Evolutionary conservation across 2,329 filamentous ascomycete species (phyloP).

Genomic region (Aureobasidium sp.): DNA sequence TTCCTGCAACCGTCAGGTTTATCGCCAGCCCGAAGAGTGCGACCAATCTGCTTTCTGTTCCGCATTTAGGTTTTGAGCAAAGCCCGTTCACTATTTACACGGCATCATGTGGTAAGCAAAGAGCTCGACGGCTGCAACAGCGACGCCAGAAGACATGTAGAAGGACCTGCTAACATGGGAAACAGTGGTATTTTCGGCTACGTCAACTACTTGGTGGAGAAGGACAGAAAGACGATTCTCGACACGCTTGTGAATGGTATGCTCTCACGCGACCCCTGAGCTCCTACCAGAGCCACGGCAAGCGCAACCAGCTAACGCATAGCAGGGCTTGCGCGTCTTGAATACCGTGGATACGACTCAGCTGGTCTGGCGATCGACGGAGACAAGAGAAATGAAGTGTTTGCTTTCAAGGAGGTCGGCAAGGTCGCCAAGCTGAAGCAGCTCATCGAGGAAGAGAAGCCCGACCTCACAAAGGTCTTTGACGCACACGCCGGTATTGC

Average conservation of each 20-base stretch:
- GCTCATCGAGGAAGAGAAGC: conserved; percentile 74
- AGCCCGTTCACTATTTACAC: conserved; percentile 6
- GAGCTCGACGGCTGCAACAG: not conserved
- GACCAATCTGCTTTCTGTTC: not conserved
- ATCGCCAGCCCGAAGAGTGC: not conserved
- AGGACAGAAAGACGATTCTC: conserved; percentile 93
- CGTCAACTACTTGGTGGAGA: conserved; percentile 98
- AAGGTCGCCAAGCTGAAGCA: conserved; percentile 96
- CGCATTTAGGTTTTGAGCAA: not conserved
- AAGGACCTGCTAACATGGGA: not conserved
- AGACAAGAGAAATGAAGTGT: conserved; percentile 97
- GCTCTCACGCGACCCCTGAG: conserved; percentile 28
- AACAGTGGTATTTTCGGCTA: conserved; percentile 79
- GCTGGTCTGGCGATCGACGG: conserved; percentile 93
- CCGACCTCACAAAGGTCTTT: conserved; percentile 86
- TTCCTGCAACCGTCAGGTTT: not conserved
- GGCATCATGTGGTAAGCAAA: conserved; percentile 13
- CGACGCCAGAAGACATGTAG: not conserved
- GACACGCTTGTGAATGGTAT: conserved; percentile 92
- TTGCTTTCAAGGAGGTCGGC: conserved; percentile 97
- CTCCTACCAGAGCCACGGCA: not conserved
- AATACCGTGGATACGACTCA: conserved; percentile 98
- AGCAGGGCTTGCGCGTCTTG: conserved; percentile 81
- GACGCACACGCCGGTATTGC: conserved; percentile 98
- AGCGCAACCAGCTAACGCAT: conserved; percentile 20